phyloP scores from a whole-genome alignment of 768 basidiomycete genomes.

The Kwoniella sp. region DNA sequence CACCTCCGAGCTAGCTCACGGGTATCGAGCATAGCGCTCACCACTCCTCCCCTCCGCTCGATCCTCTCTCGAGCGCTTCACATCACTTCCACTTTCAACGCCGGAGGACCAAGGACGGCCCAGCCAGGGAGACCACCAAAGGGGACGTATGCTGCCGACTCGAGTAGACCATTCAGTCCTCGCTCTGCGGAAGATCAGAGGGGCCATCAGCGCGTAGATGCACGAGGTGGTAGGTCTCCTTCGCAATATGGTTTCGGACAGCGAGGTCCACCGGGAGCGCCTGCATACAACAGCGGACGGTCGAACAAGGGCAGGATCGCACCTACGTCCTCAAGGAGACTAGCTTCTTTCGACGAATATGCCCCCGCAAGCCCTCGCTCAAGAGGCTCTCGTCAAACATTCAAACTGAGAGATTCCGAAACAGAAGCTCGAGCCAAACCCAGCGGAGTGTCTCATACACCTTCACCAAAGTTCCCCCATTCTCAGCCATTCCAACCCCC shows the following conservation, averaged over 20 bases:
- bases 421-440: neutral
- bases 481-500: conserved; percentile 26
- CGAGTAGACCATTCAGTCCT: neutral
- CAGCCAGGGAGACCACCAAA: conserved; percentile 4
- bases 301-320: conserved; percentile 14
- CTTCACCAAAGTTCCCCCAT: conserved; percentile 21
- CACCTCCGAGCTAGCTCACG: neutral
- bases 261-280: neutral
- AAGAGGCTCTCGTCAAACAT: neutral
- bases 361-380: neutral
- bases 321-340: conserved; percentile 15
- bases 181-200: neutral
- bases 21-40: conserved; percentile 17
- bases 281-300: neutral
- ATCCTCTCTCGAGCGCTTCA: conserved; percentile 31
- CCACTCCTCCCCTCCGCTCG: conserved; percentile 24
- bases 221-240: no score
- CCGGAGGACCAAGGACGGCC: neutral
- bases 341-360: conserved; percentile 11
- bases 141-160: neutral
- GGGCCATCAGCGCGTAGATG: no score
- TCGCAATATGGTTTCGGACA: conserved; percentile 1
- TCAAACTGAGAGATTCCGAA: neutral
- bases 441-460: neutral
- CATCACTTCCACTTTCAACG: neutral